Evolutionary conservation across 2,329 filamentous ascomycete species (phyloP).

Genomic region (Aspergillaceae sp.): DNA sequence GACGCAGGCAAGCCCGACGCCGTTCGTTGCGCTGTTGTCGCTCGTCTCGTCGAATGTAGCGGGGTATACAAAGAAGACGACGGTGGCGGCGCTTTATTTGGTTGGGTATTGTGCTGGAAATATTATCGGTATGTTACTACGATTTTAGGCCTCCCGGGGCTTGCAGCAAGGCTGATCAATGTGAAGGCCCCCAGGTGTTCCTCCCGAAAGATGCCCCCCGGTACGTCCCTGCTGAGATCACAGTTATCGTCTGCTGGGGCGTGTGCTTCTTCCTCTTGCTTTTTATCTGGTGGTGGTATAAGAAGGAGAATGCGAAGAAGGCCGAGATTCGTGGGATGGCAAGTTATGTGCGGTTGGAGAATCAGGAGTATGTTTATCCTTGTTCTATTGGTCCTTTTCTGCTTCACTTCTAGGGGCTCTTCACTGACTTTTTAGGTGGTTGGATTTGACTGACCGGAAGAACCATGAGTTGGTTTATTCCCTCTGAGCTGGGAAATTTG

Average conservation of each 20-base stretch:
- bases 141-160: not conserved
- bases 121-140: slow-evolving; percentile 41
- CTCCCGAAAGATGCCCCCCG: slow-evolving; percentile 47
- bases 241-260: slow-evolving; percentile 52
- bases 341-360: slow-evolving; percentile 53
- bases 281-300: slow-evolving; percentile 58
- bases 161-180: not conserved
- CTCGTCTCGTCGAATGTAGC: slow-evolving; percentile 55
- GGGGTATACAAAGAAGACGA: slow-evolving; percentile 48
- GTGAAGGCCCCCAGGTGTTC: slow-evolving; percentile 48
- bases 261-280: slow-evolving; percentile 46
- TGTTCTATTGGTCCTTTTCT: not conserved
- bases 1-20: slow-evolving; percentile 50
- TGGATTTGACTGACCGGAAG: slow-evolving; percentile 59
- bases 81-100: slow-evolving; percentile 41
- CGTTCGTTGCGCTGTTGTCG: slow-evolving; percentile 56
- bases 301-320: slow-evolving; percentile 52
- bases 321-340: slow-evolving; percentile 43
- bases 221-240: slow-evolving; percentile 57
- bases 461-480: slow-evolving; percentile 56
- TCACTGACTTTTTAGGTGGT: slow-evolving; percentile 29
- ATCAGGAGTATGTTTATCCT: slow-evolving; percentile 49
- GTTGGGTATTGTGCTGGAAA: slow-evolving; percentile 46
- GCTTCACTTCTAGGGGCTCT: not conserved
- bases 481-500: slow-evolving; percentile 18